Conservation (phyloP, 257 asterid genomes). For the Catharanthus roseus region DNA sequence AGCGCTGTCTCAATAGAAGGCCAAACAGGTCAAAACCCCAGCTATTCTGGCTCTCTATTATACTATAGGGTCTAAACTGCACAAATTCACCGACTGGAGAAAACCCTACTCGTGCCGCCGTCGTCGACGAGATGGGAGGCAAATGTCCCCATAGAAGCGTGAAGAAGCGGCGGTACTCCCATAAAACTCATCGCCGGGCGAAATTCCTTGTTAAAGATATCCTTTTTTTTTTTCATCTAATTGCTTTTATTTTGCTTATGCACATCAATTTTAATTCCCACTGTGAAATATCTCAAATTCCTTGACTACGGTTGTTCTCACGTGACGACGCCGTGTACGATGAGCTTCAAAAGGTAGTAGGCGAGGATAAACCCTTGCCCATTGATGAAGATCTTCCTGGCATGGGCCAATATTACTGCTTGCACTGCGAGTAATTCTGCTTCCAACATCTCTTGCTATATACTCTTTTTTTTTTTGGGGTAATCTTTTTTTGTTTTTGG, state of each 20-base stretch:
- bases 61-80: slow-evolving; percentile 26
- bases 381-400: slow-evolving; percentile 93
- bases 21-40: too few relatives aligned
- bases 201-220: slow-evolving; percentile 50
- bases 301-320: slow-evolving; percentile 10
- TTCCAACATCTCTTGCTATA: neutral
- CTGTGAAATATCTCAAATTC: slow-evolving; percentile 3
- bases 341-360: slow-evolving; percentile 54
- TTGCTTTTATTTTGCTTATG: neutral
- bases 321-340: slow-evolving; percentile 83
- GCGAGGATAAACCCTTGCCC: slow-evolving; percentile 43
- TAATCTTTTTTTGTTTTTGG: neutral
- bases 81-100: neutral
- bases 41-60: neutral
- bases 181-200: slow-evolving; percentile 52
- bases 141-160: slow-evolving; percentile 86
- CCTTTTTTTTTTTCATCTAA: slow-evolving; percentile 7
- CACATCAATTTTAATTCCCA: neutral
- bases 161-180: slow-evolving; percentile 47
- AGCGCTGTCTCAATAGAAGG: too few relatives aligned
- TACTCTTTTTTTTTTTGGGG: neutral
- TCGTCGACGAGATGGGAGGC: slow-evolving; percentile 64
- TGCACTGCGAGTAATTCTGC: slow-evolving; percentile 75
- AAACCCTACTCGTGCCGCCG: slow-evolving; percentile 17
- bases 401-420: slow-evolving; percentile 85